Evolutionary conservation across 768 basidiomycete species (phyloP).

Genomic region (Neoboletus magnificus): DNA sequence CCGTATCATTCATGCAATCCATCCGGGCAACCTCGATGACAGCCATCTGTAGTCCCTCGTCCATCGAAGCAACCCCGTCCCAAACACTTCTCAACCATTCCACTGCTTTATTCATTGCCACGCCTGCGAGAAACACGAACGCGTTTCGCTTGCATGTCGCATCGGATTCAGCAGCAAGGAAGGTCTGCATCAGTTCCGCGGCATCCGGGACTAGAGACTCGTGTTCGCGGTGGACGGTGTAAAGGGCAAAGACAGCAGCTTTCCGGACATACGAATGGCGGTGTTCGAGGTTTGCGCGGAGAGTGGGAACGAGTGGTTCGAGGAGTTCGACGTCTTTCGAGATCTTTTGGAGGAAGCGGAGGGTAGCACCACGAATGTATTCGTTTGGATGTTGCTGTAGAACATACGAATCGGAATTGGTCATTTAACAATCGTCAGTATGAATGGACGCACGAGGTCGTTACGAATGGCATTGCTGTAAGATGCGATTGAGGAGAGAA

Average conservation of each 20-base stretch:
- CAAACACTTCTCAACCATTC: constrained; percentile 86
- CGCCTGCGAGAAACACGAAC: constrained; percentile 88
- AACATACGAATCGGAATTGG: not conserved
- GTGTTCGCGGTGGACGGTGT: constrained; percentile 90
- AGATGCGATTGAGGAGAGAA: constrained; percentile 7
- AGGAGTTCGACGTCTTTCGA: constrained; percentile 89
- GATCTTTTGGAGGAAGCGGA: constrained; percentile 95
- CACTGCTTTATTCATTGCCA: constrained; percentile 85
- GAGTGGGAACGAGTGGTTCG: constrained; percentile 93
- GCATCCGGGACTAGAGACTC: constrained; percentile 96
- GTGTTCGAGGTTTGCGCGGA: constrained; percentile 92
- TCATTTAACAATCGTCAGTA: not conserved
- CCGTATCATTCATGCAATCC: constrained; percentile 83
- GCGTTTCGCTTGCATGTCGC: constrained; percentile 97
- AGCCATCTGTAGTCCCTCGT: constrained; percentile 93
- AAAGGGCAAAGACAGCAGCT: constrained; percentile 96
- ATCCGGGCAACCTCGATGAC: constrained; percentile 90
- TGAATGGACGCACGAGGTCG: constrained; percentile 68
- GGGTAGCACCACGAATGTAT: constrained; percentile 97
- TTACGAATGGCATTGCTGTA: constrained; percentile 93
- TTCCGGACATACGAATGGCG: constrained; percentile 97
- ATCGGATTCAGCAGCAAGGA: constrained; percentile 94
- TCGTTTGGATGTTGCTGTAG: constrained; percentile 97
- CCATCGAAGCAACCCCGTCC: constrained; percentile 76
- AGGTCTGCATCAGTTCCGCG: constrained; percentile 92